Base-by-base conservation (phyloP, 2,329 filamentous ascomycete species). In the Mollisia scopiformis region DNA sequence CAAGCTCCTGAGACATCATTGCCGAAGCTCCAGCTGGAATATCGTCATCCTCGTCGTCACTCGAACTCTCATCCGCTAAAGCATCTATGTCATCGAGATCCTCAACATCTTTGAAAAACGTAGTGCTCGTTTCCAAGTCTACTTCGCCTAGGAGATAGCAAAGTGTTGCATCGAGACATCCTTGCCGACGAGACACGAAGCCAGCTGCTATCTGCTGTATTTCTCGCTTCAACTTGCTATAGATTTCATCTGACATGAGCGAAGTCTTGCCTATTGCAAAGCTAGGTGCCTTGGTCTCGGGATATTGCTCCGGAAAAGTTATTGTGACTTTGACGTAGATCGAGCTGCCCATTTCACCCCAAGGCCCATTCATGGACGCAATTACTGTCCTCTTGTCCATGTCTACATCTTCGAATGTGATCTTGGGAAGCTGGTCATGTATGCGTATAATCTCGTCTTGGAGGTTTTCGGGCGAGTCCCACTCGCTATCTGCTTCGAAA, bases 61-160 rank as follows among this genome's bases (percentile, higher is more conserved):
- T 96, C 2, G 92, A 97, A 66, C 91, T 94, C 66, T 95, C 92
- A 59, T 91, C 90, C 30, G 79, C 82, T 35, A 87, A 74, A 2
- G 77, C 84, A 61, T 82, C 84, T 6, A 84, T 70, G 69, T 74
- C 71, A 65, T 90, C 88, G 65, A 87, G 82, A 11, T 88, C 84
- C 49, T 79, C 76, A 51, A 76, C 75, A 74, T 80, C 58, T 63
- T 85, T 85, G 64, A 86, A 85, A 69, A 88, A 87, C 0, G 81
- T 83, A 6, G 84, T 85, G 68, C 85, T 88, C 46, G 78, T 79
- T 52, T 86, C 82, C 3, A 88, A 76, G 66, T 88, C 83, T 16
- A 85, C 79, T 70, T 88, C 86, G 41, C 87, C 87, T 0, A 89
- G 77, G 16, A 89, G 75, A 69, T 88, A 89, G 30, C 82, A 84